Conservation (phyloP, 2,329 filamentous ascomycete genomes). For the Venturia nashicola region DNA sequence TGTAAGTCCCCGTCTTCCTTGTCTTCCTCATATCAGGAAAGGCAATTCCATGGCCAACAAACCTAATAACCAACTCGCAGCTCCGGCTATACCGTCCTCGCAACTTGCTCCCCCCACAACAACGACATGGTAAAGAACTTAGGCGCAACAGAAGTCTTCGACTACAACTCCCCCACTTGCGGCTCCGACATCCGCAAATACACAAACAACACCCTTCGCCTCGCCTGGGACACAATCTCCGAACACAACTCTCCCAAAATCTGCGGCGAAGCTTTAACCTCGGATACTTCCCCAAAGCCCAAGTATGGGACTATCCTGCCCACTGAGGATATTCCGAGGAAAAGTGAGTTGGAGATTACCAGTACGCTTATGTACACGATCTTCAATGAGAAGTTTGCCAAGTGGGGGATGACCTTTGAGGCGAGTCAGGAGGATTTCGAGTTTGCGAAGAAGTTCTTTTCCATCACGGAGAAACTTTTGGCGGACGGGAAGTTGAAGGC, state of each 20-base stretch:
- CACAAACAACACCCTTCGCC: slow-evolving; percentile 31
- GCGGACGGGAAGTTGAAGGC: slow-evolving; percentile 29
- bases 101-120: slow-evolving; percentile 25
- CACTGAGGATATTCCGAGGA: slow-evolving; percentile 27
- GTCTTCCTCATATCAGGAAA: too few species aligned
- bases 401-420: slow-evolving; percentile 17
- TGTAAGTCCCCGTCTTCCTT: slow-evolving; percentile 13
- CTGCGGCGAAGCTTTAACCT: slow-evolving; percentile 28
- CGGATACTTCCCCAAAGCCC: slow-evolving; percentile 18
- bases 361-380: slow-evolving; percentile 32
- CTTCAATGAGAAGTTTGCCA: slow-evolving; percentile 27
- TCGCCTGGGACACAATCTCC: slow-evolving; percentile 38
- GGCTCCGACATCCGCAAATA: slow-evolving; percentile 34
- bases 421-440: slow-evolving; percentile 28
- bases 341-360: slow-evolving; percentile 15
- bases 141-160: slow-evolving; percentile 20
- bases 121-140: slow-evolving; percentile 18
- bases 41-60: background rate
- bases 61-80: background rate
- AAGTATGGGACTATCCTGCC: slow-evolving; percentile 30
- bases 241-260: slow-evolving; percentile 26
- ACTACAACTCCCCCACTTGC: slow-evolving; percentile 26
- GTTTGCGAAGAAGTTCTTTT: slow-evolving; percentile 30
- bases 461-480: slow-evolving; percentile 27
- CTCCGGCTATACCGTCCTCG: slow-evolving; percentile 28